These are phyloP conservation scores for Platanthera zijinensis DNA, from an alignment of 106 monocot species.

Conservation along the genomic window DNA sequence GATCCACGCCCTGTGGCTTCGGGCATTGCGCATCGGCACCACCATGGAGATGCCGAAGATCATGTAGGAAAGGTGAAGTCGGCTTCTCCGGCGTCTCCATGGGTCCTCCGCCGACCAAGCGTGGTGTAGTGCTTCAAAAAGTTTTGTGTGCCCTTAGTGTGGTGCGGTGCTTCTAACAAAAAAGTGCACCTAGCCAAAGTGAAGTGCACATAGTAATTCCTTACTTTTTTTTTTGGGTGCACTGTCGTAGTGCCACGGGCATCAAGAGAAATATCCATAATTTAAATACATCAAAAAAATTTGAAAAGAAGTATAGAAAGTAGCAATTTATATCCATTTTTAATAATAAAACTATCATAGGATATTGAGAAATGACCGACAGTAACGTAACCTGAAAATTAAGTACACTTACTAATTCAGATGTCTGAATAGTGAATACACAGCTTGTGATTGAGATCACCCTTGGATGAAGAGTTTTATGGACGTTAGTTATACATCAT, in stretches of 20 bases:
- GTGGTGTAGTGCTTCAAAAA: no score
- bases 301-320: background rate
- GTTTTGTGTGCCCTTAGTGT: no score
- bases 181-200: no score
- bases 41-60: slow-evolving; percentile 37
- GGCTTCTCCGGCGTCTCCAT: slow-evolving; percentile 4
- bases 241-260: background rate
- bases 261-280: background rate
- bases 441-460: background rate
- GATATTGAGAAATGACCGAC: background rate
- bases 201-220: no score
- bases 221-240: background rate
- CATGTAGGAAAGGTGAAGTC: slow-evolving; percentile 54
- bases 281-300: background rate
- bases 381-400: background rate
- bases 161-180: no score
- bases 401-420: background rate
- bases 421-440: background rate
- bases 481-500: background rate
- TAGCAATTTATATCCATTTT: background rate
- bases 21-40: slow-evolving; percentile 25
- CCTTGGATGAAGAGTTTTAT: background rate
- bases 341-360: background rate
- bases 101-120: no score
- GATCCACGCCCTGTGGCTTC: slow-evolving; percentile 14